Conservation (phyloP, 2,329 filamentous ascomycete genomes). For the Fusarium algeriense region DNA sequence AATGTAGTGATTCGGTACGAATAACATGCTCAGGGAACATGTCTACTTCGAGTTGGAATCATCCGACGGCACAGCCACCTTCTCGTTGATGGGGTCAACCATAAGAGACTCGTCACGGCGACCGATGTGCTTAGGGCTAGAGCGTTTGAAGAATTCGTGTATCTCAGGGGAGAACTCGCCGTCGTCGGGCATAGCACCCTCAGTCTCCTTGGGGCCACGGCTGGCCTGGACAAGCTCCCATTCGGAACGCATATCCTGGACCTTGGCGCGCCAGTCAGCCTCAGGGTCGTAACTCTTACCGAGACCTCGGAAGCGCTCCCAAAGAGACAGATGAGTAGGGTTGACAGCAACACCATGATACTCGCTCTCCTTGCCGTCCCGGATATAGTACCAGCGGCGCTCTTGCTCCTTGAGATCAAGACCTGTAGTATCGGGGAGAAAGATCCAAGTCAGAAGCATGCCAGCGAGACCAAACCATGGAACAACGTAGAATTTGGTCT, state of each 20-base stretch:
- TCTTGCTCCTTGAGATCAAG: constrained; percentile 98
- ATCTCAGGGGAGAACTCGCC: constrained; percentile 67
- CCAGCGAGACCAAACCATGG: constrained; percentile 95
- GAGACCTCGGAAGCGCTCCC: constrained; percentile 84
- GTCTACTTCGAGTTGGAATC: constrained; percentile 37
- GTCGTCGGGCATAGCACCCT: constrained; percentile 57
- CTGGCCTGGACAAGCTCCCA: constrained; percentile 67
- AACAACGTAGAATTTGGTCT: constrained; percentile 89
- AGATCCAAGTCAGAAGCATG: constrained; percentile 84
- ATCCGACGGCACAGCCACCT: constrained; percentile 38
- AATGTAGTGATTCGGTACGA: neutral
- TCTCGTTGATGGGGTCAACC: constrained; percentile 48
- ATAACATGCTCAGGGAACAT: neutral
- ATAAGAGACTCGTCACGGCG: constrained; percentile 41
- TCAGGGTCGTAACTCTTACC: constrained; percentile 87
- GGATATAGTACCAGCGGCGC: constrained; percentile 90
- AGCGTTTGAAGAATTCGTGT: constrained; percentile 65
- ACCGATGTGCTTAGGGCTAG: constrained; percentile 49
- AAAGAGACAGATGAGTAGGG: constrained; percentile 86
- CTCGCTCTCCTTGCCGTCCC: constrained; percentile 78
- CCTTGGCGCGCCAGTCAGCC: constrained; percentile 84
- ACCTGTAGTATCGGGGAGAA: constrained; percentile 96
- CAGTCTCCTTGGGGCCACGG: constrained; percentile 62
- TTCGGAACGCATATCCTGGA: constrained; percentile 80
- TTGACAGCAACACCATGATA: constrained; percentile 96